Percentiles rank a stretch among this genome's conserved stretches.
Evolutionary conservation across 306 rosid species (phyloP).

Genomic region (Styphnolobium japonicum): DNA sequence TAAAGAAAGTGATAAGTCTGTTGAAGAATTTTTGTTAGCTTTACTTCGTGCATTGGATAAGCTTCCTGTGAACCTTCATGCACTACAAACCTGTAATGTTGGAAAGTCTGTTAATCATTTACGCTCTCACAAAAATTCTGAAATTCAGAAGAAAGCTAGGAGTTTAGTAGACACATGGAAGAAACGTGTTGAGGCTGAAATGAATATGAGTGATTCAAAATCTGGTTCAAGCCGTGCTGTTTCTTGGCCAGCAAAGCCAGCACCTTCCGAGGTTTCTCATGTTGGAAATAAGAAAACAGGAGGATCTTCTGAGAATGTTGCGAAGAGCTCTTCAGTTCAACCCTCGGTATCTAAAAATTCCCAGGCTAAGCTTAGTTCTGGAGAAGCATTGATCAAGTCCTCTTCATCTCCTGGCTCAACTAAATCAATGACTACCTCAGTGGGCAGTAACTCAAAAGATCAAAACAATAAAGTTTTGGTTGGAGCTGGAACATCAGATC

Average conservation of each 20-base stretch:
- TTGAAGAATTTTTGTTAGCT: slow-evolving; percentile 80
- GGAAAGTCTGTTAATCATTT: slow-evolving; percentile 90
- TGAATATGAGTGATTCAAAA: slow-evolving; percentile 72
- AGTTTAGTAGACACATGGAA: slow-evolving; percentile 92
- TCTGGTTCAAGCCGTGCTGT: slow-evolving; percentile 55
- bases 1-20: slow-evolving; percentile 68
- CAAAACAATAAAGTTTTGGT: slow-evolving; percentile 41
- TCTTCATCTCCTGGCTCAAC: slow-evolving; percentile 63
- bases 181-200: slow-evolving; percentile 85
- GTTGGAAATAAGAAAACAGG: slow-evolving; percentile 59
- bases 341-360: slow-evolving; percentile 50
- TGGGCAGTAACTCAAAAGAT: slow-evolving; percentile 53
- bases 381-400: slow-evolving; percentile 50
- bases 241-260: slow-evolving; percentile 60
- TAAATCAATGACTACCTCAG: slow-evolving; percentile 45
- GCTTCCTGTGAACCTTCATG: slow-evolving; percentile 85
- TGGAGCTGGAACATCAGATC: slow-evolving; percentile 53
- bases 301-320: slow-evolving; percentile 53
- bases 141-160: slow-evolving; percentile 88
- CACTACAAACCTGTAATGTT: slow-evolving; percentile 75
- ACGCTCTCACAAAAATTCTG: slow-evolving; percentile 71
- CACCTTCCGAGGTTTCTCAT: slow-evolving; percentile 56
- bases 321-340: slow-evolving; percentile 52
- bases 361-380: slow-evolving; percentile 52
- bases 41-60: slow-evolving; percentile 89